These are phyloP conservation scores for Ustilago sp. DNA, from an alignment of 1,284 basidiomycete genomes.

Conservation along the genomic window DNA sequence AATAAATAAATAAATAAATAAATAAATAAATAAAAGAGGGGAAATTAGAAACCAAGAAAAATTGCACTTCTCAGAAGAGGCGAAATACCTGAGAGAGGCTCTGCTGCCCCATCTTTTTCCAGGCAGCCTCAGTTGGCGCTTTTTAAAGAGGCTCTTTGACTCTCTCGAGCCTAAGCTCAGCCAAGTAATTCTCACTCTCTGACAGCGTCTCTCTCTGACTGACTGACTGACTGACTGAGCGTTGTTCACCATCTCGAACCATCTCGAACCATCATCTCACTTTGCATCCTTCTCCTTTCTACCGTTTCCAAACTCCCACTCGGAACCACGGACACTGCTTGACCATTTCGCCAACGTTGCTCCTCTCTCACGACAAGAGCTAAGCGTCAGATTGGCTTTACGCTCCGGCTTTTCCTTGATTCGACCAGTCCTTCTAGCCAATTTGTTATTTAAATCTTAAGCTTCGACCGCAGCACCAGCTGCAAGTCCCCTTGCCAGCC, in stretches of 20 bases:
- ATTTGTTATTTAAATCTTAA: background rate
- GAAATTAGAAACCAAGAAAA: background rate
- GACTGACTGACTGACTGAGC: background rate
- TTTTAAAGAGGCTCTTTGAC: background rate
- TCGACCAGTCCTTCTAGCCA: background rate
- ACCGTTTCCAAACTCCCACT: background rate
- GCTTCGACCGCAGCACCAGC: constrained; percentile 5
- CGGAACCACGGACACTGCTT: background rate
- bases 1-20: too few species aligned
- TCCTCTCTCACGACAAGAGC: background rate
- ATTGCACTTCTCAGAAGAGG: background rate
- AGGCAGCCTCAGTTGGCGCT: background rate
- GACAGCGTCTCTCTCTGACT: background rate
- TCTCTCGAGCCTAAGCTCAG: background rate
- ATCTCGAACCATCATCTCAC: background rate
- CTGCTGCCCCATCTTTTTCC: background rate
- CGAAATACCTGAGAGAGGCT: background rate
- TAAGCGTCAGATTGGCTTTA: background rate
- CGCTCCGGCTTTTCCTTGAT: background rate
- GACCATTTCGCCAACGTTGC: background rate
- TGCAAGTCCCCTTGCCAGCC: background rate
- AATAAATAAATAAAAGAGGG: background rate
- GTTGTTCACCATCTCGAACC: background rate
- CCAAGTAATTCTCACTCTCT: background rate
- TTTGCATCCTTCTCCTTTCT: background rate